These are phyloP conservation scores for Ligustrum vulgare DNA, from an alignment of 257 asterid genomes.

Conservation along the genomic window DNA sequence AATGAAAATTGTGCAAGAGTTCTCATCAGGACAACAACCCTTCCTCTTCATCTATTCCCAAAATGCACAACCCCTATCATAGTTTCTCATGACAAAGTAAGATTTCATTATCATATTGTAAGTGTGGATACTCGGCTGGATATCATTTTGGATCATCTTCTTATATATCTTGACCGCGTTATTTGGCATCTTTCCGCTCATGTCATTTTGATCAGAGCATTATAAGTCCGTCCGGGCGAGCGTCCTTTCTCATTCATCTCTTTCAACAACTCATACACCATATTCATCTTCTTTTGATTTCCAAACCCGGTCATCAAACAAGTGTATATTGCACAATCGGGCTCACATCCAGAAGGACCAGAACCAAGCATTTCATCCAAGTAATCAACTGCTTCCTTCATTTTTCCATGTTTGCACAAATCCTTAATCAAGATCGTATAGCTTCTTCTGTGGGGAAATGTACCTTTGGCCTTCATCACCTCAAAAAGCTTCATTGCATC, in stretches of 20 bases:
- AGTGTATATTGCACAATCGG: constrained; percentile 72
- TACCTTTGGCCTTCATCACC: constrained; percentile 79
- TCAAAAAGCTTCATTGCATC: constrained; percentile 73
- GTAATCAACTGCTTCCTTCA: constrained; percentile 54
- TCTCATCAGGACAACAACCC: constrained; percentile 91
- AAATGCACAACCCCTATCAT: constrained; percentile 62
- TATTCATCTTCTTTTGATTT: constrained; percentile 64
- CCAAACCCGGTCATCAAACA: constrained; percentile 78
- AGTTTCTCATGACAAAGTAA: constrained; percentile 51
- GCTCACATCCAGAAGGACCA: constrained; percentile 57
- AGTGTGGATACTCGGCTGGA: constrained; percentile 70
- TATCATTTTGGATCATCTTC: constrained; percentile 58
- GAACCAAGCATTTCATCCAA: constrained; percentile 61
- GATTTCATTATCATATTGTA: constrained; percentile 87
- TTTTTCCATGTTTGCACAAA: constrained; percentile 66
- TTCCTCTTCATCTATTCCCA: constrained; percentile 90
- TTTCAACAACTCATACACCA: constrained; percentile 54
- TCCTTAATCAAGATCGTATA: constrained; percentile 60
- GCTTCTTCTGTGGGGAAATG: constrained; percentile 66
- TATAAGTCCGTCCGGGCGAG: too few relatives aligned
- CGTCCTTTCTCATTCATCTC: constrained; percentile 72
- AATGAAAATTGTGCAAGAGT: constrained; percentile 61
- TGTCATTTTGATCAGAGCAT: constrained; percentile 77
- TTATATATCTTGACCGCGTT: constrained; percentile 80
- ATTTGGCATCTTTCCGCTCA: constrained; percentile 59